A percentile compares a stretch with the other conserved stretches of the same genome.
phyloP scores from a whole-genome alignment of 2,329 filamentous ascomycete species.

The Fusarium annulatum region DNA sequence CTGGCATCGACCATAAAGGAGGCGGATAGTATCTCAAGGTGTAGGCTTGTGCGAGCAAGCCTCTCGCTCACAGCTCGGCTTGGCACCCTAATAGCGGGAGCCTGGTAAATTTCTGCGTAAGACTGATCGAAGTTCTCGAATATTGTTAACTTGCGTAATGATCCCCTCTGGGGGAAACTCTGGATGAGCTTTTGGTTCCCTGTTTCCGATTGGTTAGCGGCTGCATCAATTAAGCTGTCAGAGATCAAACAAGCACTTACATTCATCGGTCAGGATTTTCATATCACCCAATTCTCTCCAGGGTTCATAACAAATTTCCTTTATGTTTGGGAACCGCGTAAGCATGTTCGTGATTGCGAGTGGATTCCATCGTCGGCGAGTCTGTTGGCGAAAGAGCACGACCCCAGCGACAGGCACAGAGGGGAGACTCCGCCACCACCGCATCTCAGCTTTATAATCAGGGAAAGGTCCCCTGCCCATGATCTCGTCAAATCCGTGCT shows the following conservation, averaged over 20 bases:
- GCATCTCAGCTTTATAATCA: not conserved
- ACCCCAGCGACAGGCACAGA: not conserved
- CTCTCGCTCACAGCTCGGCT: conserved; percentile 41
- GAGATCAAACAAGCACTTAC: conserved; percentile 41
- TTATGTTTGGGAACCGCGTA: conserved; percentile 49
- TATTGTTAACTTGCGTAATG: conserved; percentile 46
- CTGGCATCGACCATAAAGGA: conserved; percentile 49
- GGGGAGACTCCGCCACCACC: not conserved
- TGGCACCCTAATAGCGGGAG: conserved; percentile 37
- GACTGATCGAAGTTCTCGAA: conserved; percentile 52
- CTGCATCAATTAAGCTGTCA: conserved; percentile 13
- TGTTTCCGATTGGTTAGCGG: conserved; percentile 37
- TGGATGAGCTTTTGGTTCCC: conserved; percentile 44
- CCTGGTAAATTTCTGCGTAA: conserved; percentile 26
- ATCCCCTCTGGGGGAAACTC: conserved; percentile 33
- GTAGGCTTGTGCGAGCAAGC: conserved; percentile 46
- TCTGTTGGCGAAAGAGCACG: not conserved
- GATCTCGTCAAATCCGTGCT: not conserved
- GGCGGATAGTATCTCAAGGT: conserved; percentile 45
- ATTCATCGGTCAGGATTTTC: conserved; percentile 42
- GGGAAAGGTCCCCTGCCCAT: not conserved
- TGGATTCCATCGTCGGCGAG: conserved; percentile 50
- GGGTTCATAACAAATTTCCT: conserved; percentile 54
- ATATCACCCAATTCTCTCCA: conserved; percentile 49
- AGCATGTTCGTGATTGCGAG: conserved; percentile 48